Evolutionary conservation across 441 rosid species (phyloP).

Genomic region (Mallotus repandus): DNA sequence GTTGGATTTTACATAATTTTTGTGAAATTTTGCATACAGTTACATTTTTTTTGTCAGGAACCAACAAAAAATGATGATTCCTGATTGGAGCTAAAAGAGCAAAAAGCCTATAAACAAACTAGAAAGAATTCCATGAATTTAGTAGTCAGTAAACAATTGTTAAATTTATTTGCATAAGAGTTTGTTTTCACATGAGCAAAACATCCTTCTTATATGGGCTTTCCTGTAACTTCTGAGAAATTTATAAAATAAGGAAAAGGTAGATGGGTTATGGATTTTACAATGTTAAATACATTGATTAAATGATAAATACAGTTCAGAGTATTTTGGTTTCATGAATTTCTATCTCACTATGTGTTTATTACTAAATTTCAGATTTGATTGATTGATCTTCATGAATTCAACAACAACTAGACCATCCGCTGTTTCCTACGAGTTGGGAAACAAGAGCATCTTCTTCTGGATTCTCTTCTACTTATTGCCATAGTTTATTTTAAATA

Average conservation of each 20-base stretch:
- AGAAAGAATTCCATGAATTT: background rate
- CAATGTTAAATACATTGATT: background rate
- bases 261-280: background rate
- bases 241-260: no score
- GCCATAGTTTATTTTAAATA: constrained; percentile 60
- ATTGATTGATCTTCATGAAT: constrained; percentile 74
- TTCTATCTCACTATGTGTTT: background rate
- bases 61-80: no score
- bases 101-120: no score
- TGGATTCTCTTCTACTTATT: constrained; percentile 70
- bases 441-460: constrained; percentile 80
- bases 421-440: constrained; percentile 85
- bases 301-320: background rate
- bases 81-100: no score
- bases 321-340: constrained; percentile 10
- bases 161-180: no score
- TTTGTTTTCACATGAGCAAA: background rate
- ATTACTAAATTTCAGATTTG: constrained; percentile 49
- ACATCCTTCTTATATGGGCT: no score
- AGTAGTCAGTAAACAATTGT: no score
- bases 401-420: constrained; percentile 60
- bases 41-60: no score
- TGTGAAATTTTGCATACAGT: no score
- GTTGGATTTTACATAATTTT: no score
- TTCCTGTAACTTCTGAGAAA: no score